Conservation (phyloP, 2,329 filamentous ascomycete species). For the Fusarium proliferatum region DNA sequence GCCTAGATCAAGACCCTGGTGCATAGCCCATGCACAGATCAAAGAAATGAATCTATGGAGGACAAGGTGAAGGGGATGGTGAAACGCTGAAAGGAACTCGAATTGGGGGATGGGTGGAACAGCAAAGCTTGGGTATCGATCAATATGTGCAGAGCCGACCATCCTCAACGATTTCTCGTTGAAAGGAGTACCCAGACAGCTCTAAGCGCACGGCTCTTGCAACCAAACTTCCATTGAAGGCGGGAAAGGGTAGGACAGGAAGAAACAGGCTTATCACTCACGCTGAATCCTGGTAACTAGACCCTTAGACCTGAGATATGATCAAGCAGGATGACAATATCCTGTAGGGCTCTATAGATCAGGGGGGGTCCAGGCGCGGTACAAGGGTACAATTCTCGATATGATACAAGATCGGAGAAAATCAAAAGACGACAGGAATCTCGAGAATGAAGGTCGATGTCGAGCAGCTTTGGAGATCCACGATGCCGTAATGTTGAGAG, state of each 20-base stretch:
- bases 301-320: slow-evolving; percentile 29
- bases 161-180: not conserved
- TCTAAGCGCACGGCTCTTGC: not conserved
- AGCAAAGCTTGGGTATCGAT: not conserved
- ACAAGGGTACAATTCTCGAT: slow-evolving; percentile 10
- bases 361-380: not conserved
- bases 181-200: not conserved
- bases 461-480: slow-evolving; percentile 8
- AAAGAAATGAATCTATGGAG: slow-evolving; percentile 14
- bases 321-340: slow-evolving; percentile 23
- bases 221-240: slow-evolving; percentile 3
- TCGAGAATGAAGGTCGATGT: not conserved
- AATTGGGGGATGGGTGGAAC: not conserved
- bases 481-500: slow-evolving; percentile 21
- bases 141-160: not conserved
- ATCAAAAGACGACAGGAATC: not conserved
- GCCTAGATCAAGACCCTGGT: slow-evolving; percentile 37
- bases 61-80: slow-evolving; percentile 4
- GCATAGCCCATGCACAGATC: slow-evolving; percentile 25
- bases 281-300: slow-evolving; percentile 28
- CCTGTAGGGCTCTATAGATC: slow-evolving; percentile 18
- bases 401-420: not conserved
- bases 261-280: slow-evolving; percentile 30
- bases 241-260: slow-evolving; percentile 6
- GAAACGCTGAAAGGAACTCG: not conserved